phyloP scores from a whole-genome alignment of 2,329 filamentous ascomycete genomes.

The Paraconiothyrium brasiliense region DNA sequence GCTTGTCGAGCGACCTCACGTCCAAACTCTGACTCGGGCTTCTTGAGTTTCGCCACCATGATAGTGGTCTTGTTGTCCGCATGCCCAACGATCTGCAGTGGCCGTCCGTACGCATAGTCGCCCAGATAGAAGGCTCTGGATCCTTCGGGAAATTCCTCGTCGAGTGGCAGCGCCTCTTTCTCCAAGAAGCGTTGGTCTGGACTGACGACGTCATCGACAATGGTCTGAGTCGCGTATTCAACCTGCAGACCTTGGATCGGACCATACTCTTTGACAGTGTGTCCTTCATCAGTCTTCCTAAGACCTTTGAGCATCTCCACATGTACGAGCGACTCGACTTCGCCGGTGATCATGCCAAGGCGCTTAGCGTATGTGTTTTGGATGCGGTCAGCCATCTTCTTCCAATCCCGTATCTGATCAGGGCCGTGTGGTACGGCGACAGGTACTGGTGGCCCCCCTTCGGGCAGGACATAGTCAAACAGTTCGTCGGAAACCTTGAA shows the following conservation, averaged over 20 bases:
- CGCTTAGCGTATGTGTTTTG: slow-evolving; percentile 91
- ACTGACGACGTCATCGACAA: slow-evolving; percentile 90
- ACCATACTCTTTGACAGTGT: slow-evolving; percentile 91
- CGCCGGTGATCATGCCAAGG: slow-evolving; percentile 84
- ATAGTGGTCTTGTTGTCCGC: slow-evolving; percentile 79
- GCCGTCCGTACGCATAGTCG: slow-evolving; percentile 90
- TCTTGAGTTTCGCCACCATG: slow-evolving; percentile 75
- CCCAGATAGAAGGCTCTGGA: slow-evolving; percentile 92
- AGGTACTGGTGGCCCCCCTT: slow-evolving; percentile 69
- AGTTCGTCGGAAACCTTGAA: slow-evolving; percentile 90
- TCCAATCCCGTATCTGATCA: slow-evolving; percentile 82
- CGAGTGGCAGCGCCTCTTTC: slow-evolving; percentile 83
- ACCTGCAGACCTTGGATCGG: slow-evolving; percentile 85
- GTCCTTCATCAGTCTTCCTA: slow-evolving; percentile 87
- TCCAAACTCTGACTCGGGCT: slow-evolving; percentile 83
- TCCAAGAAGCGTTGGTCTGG: slow-evolving; percentile 95
- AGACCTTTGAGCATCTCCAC: slow-evolving; percentile 95
- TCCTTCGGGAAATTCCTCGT: slow-evolving; percentile 87
- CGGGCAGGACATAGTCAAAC: slow-evolving; percentile 82
- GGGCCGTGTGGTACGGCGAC: slow-evolving; percentile 75
- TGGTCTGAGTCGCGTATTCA: slow-evolving; percentile 88
- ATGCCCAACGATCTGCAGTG: slow-evolving; percentile 83
- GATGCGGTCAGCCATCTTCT: slow-evolving; percentile 82
- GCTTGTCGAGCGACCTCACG: slow-evolving; percentile 75
- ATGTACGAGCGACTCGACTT: slow-evolving; percentile 87